These are phyloP conservation scores for Mycena pura DNA, from an alignment of 768 basidiomycete genomes.

Conservation along the genomic window DNA sequence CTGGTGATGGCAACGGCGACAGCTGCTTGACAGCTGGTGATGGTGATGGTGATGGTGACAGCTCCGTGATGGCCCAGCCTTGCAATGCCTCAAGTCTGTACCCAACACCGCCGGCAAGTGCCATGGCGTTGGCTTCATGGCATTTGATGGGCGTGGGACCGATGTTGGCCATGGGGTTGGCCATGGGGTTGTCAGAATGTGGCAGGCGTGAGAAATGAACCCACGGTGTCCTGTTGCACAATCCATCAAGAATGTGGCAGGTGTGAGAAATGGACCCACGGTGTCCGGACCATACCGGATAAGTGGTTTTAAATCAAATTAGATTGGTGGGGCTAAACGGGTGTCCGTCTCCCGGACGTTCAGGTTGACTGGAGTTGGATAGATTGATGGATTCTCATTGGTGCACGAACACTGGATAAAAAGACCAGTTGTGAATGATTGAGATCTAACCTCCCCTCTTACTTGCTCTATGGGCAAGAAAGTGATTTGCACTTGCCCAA, in stretches of 20 bases:
- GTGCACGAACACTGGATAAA: neutral
- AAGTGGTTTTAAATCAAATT: neutral
- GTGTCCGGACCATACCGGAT: neutral
- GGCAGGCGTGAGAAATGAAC: too few species aligned
- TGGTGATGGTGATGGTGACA: too few species aligned
- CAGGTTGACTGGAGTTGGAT: neutral
- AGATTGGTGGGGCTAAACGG: neutral
- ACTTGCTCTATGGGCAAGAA: conserved; percentile 1
- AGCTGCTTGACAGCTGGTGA: too few species aligned
- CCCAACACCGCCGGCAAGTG: neutral
- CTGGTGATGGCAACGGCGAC: too few species aligned
- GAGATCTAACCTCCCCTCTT: neutral
- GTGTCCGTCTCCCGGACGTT: neutral
- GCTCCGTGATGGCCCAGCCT: too few species aligned
- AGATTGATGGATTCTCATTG: neutral
- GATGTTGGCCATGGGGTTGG: conserved; percentile 5
- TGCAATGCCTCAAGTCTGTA: too few species aligned
- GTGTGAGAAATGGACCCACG: neutral
- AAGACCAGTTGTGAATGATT: neutral
- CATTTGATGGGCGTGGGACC: neutral
- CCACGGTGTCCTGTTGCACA: neutral
- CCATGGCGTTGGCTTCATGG: conserved; percentile 5
- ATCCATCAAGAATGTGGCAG: neutral
- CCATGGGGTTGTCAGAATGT: too few species aligned
- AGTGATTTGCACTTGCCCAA: conserved; percentile 6